Base-by-base conservation (phyloP, 2,329 filamentous ascomycete genomes). In the Ceratocystis cubensis region DNA sequence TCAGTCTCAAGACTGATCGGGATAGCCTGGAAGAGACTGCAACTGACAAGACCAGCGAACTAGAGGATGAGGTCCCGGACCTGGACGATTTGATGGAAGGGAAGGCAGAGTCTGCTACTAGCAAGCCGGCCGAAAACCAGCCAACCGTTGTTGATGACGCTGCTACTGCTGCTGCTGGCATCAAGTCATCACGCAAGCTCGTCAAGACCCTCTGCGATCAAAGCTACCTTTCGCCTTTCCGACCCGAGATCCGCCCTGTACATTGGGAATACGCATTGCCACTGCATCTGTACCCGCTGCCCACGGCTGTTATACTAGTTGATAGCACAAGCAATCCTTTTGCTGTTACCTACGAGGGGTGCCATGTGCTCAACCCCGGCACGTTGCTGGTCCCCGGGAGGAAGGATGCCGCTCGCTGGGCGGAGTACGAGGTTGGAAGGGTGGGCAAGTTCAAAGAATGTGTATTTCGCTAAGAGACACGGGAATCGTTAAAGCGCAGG, bases 171-270 rank as follows among this genome's bases (percentile, higher is more conserved):
- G 48, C 20, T 25, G 48, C 48, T 20, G 82, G 85, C 69, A 72
- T 82, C 22, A 80, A 80, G 65, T 80, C 83, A 5, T 88, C 88
- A 6, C 83, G 88, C 67, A 88, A 89, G 71, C 81, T 97, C 1
- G 91, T 96, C 72, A 95, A 96, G 74, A 96, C 93, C 0, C 75
- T 99, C 8, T 82, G 99, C 6, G 92, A 96, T 71, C 94, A 99
- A 76, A 90, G 90, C 4, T 88, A 91, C 70, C 82, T 99, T 10
- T 86, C 89, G 0, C 94, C 94, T 0, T 99, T 97, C 75, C 86
- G 89, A 0, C 81, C 91, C n/a, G 77, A 84, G 0, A 81, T 84
- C 41, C 84, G 93, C 0, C 94, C 94, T 0, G 83, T 96, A 3
- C 84, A 96, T 70, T 97, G 94, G 94, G 93, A 96, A 75, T 90